These are phyloP conservation scores for Roridomyces roridus DNA, from an alignment of 768 basidiomycete genomes.

Conservation along the genomic window DNA sequence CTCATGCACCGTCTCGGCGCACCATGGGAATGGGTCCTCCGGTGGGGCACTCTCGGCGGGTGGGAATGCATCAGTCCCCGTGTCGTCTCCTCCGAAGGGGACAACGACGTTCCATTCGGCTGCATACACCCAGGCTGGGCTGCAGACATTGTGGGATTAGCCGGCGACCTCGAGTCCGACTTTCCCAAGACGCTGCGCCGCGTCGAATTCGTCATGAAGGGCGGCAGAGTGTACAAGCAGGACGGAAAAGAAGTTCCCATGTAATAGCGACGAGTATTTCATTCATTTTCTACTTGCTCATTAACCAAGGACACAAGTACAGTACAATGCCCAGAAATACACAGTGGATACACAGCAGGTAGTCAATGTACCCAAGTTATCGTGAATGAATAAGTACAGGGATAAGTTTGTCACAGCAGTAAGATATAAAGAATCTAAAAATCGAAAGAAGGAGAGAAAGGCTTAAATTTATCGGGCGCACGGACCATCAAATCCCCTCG, in stretches of 20 bases:
- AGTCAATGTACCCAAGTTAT: no score
- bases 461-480: slow-evolving; percentile 7
- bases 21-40: slow-evolving; percentile 55
- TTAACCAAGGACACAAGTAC: no score
- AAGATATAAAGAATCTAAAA: no score
- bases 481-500: slow-evolving; percentile 36
- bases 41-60: slow-evolving; percentile 65
- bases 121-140: slow-evolving; percentile 59
- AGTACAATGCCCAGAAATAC: no score
- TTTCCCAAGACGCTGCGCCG: slow-evolving; percentile 54
- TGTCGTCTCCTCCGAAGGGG: slow-evolving; percentile 28
- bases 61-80: slow-evolving; percentile 64
- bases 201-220: slow-evolving; percentile 66
- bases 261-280: no score
- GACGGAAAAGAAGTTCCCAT: slow-evolving; percentile 37
- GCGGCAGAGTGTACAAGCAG: slow-evolving; percentile 51
- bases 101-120: slow-evolving; percentile 64
- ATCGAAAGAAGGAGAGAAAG: neutral
- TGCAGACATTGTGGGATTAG: slow-evolving; percentile 51
- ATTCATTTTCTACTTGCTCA: no score
- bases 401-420: no score
- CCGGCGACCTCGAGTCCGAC: slow-evolving; percentile 44
- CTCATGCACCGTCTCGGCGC: slow-evolving; percentile 66
- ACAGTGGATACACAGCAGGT: no score
- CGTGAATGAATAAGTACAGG: no score